Conservation (phyloP, 331 rosid genomes). For the Prunus yedoensis region DNA sequence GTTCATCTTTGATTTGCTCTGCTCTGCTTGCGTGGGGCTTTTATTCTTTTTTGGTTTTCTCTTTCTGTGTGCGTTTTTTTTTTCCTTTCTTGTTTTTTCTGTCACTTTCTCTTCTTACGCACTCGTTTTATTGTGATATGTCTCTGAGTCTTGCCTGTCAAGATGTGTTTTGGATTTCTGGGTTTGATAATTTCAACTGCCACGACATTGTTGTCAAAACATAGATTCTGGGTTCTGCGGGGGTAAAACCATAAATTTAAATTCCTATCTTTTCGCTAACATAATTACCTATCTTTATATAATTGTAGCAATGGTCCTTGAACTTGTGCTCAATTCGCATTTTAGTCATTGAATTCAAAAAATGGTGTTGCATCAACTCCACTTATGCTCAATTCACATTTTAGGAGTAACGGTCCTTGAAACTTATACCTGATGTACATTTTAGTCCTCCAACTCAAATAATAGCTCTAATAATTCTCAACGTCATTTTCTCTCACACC, state of each 20-base stretch:
- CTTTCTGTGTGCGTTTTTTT: constrained; percentile 1
- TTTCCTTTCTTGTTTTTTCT: neutral
- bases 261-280: neutral
- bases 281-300: too few species aligned
- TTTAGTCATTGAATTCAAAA: too few species aligned
- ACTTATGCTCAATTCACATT: too few species aligned
- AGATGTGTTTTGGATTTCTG: constrained; percentile 5
- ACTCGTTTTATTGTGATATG: neutral
- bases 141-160: neutral
- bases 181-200: constrained; percentile 21
- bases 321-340: too few species aligned
- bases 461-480: too few species aligned
- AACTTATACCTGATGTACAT: too few species aligned
- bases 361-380: too few species aligned
- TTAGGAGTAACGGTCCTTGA: too few species aligned
- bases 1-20: neutral
- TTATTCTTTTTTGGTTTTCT: neutral
- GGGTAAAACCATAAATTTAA: neutral
- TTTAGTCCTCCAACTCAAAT: too few species aligned
- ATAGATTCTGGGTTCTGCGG: neutral
- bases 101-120: constrained; percentile 28
- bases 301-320: too few species aligned
- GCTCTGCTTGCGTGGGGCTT: constrained; percentile 18
- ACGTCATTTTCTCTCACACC: too few species aligned
- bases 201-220: neutral